These are phyloP conservation scores for Phanerochaete sordida DNA, from an alignment of 768 basidiomycete genomes.

Conservation along the genomic window DNA sequence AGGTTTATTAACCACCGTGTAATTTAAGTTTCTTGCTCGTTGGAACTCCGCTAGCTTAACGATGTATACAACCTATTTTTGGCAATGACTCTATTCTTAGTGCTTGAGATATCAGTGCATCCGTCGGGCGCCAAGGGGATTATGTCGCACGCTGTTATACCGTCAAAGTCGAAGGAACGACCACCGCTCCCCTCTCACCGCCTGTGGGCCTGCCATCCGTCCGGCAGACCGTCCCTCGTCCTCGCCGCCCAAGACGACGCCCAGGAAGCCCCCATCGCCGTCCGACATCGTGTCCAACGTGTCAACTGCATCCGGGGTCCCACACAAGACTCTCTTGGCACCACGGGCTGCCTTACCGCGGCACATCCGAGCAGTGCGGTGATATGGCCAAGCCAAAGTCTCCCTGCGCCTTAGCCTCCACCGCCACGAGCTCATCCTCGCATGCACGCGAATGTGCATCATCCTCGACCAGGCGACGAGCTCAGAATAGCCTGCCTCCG, in stretches of 20 bases:
- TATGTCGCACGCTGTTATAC: slow-evolving; percentile 7
- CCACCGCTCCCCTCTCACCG: background rate
- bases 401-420: slow-evolving; percentile 5
- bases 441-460: slow-evolving; percentile 7
- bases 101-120: slow-evolving; percentile 1
- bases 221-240: slow-evolving; percentile 14
- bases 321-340: slow-evolving; percentile 14
- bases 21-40: slow-evolving; percentile 3
- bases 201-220: background rate
- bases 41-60: slow-evolving; percentile 7
- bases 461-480: background rate
- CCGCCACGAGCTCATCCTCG: slow-evolving; percentile 15
- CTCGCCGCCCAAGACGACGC: slow-evolving; percentile 19
- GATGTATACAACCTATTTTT: slow-evolving; percentile 3
- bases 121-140: background rate
- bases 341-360: background rate
- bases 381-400: slow-evolving; percentile 27
- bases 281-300: background rate
- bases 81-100: slow-evolving; percentile 10
- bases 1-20: background rate
- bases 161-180: background rate
- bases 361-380: slow-evolving; percentile 11
- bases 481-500: background rate
- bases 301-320: slow-evolving; percentile 2
- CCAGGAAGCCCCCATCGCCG: slow-evolving; percentile 9